phyloP scores from a whole-genome alignment of 164 flowering plant genomes.

The Berberis thunbergii region DNA sequence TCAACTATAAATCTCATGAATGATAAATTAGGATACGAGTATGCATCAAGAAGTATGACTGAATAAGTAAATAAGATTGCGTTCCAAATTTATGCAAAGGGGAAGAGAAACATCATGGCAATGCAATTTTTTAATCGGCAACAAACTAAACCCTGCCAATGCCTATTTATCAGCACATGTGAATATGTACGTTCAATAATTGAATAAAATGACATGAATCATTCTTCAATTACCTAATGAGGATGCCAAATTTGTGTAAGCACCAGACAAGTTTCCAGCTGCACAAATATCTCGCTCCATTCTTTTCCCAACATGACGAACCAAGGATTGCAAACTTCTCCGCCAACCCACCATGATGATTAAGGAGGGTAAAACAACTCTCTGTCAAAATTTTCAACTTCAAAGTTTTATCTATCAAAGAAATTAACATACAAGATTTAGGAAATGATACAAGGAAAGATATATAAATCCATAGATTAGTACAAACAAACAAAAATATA shows the following conservation, averaged over 20 bases:
- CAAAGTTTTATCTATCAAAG: neutral
- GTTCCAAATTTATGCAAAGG: no score
- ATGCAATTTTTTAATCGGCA: no score
- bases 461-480: no score
- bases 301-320: slow-evolving; percentile 35
- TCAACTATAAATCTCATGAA: no score
- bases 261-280: slow-evolving; percentile 14
- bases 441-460: no score
- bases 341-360: slow-evolving; percentile 61
- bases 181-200: neutral
- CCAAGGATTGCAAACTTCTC: slow-evolving; percentile 32
- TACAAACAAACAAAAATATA: no score
- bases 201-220: neutral
- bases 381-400: neutral
- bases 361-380: neutral
- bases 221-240: slow-evolving; percentile 22
- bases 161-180: neutral
- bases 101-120: no score
- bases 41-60: no score
- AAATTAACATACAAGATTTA: no score
- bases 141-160: no score
- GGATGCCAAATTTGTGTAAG: slow-evolving; percentile 18
- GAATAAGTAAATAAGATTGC: no score
- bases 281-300: slow-evolving; percentile 21
- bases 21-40: no score